A percentile compares a stretch with the other conserved stretches of the same genome.
These are phyloP conservation scores for Alternaria alternata DNA, from an alignment of 2,329 filamentous ascomycete species.

Conservation along the genomic window DNA sequence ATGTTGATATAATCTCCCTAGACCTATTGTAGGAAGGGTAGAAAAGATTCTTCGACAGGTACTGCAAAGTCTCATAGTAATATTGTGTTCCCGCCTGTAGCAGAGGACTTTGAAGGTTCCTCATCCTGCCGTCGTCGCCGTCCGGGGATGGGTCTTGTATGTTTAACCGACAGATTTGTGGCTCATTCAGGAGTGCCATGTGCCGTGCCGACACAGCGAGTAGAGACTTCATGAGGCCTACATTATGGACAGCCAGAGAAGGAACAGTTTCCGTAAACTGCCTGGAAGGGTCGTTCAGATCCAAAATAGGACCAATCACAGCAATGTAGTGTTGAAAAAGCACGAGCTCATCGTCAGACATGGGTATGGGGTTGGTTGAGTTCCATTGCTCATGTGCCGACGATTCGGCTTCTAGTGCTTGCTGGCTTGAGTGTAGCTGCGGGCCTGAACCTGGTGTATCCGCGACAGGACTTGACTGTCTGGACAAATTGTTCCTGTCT, in stretches of 20 bases:
- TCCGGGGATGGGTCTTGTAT: conserved; percentile 38
- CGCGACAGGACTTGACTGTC: conserved; percentile 35
- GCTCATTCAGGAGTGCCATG: conserved; percentile 52
- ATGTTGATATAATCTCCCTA: conserved; percentile 66
- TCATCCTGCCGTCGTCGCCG: conserved; percentile 16
- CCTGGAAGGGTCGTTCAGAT: conserved; percentile 55
- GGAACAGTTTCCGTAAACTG: conserved; percentile 49
- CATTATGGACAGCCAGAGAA: conserved; percentile 58
- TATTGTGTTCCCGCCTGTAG: conserved; percentile 58
- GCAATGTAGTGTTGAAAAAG: conserved; percentile 53
- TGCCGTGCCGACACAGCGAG: conserved; percentile 65
- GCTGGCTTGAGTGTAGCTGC: conserved; percentile 17
- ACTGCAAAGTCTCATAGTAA: conserved; percentile 70
- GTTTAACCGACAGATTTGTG: conserved; percentile 31
- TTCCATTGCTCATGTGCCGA: conserved; percentile 38
- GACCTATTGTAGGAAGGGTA: conserved; percentile 66
- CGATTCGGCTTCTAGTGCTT: conserved; percentile 6
- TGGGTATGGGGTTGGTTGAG: conserved; percentile 27
- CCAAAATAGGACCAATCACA: conserved; percentile 51
- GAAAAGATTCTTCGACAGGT: conserved; percentile 66
- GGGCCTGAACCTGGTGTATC: conserved; percentile 26
- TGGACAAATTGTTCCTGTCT: conserved; percentile 34
- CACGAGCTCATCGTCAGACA: conserved; percentile 49
- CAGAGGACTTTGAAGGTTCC: conserved; percentile 38
- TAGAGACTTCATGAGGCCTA: conserved; percentile 65